These are phyloP conservation scores for Micractinium sp. DNA, from an alignment of 139 green algal species.

Conservation along the genomic window DNA sequence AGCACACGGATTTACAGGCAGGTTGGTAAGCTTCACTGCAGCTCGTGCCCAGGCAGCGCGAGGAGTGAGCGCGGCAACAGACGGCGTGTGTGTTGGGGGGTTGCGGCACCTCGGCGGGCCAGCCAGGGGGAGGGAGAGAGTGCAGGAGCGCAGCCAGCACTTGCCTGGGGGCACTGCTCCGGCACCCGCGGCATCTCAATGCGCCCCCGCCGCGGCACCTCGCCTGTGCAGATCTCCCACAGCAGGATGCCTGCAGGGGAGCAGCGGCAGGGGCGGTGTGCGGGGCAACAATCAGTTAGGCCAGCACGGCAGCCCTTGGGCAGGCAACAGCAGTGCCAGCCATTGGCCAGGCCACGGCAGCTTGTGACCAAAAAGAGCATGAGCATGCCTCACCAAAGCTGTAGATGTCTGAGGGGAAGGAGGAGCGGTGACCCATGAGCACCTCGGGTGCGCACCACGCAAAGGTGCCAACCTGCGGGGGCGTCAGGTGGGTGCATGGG, in stretches of 20 bases:
- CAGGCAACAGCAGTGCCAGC: too few species aligned
- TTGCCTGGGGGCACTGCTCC: background rate
- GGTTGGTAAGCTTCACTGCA: too few species aligned
- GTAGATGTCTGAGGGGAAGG: conserved; percentile 6
- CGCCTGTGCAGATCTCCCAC: background rate
- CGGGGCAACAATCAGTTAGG: too few species aligned
- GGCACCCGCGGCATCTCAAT: background rate
- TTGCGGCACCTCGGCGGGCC: too few species aligned
- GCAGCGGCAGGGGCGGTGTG: too few species aligned
- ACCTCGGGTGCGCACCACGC: conserved; percentile 8
- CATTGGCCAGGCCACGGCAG: background rate
- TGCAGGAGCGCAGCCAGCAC: background rate
- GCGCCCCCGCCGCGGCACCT: background rate
- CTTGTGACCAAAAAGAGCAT: too few species aligned
- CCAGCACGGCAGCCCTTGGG: too few species aligned
- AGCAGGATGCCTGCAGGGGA: background rate
- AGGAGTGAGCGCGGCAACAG: too few species aligned
- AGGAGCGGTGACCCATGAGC: background rate
- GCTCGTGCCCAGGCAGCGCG: background rate
- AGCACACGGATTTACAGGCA: too few species aligned
- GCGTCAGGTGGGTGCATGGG: too few species aligned
- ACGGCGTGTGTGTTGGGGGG: too few species aligned
- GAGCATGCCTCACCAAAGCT: background rate
- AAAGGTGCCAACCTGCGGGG: background rate
- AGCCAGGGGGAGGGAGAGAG: too few species aligned